Conservation (phyloP, 345 rosid genomes). For the Syzygium oleosum region DNA sequence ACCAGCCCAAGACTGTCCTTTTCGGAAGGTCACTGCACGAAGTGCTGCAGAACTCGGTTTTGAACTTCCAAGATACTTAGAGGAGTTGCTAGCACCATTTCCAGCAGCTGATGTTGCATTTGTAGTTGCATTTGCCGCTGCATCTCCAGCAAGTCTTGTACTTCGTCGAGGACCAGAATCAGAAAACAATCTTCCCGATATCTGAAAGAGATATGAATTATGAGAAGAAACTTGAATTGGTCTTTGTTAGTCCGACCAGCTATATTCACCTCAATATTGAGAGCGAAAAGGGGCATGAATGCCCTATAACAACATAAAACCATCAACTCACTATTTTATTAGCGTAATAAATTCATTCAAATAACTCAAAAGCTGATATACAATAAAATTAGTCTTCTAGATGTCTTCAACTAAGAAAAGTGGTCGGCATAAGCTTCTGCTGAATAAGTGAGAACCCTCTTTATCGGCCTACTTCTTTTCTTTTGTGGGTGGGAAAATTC, state of each 20-base stretch:
- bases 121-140: constrained; percentile 44
- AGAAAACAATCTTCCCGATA: constrained; percentile 94
- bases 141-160: constrained; percentile 73
- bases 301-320: not conserved
- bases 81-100: constrained; percentile 62
- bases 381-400: not conserved
- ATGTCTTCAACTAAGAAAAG: not conserved
- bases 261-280: not conserved
- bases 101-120: constrained; percentile 44
- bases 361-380: not conserved
- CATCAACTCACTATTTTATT: not conserved
- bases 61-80: constrained; percentile 78
- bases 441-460: not conserved
- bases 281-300: not conserved
- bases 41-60: constrained; percentile 66
- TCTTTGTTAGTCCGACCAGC: not conserved
- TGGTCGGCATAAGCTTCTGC: not conserved
- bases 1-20: constrained; percentile 82
- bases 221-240: not conserved
- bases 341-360: not conserved
- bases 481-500: not conserved
- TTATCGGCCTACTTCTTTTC: not conserved
- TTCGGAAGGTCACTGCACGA: constrained; percentile 83
- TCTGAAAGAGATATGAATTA: constrained; percentile 28
- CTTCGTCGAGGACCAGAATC: constrained; percentile 94